Evolutionary conservation across 805 yeast genomes (phyloP).

Genomic region (Zygotorulaspora chibaensis): DNA sequence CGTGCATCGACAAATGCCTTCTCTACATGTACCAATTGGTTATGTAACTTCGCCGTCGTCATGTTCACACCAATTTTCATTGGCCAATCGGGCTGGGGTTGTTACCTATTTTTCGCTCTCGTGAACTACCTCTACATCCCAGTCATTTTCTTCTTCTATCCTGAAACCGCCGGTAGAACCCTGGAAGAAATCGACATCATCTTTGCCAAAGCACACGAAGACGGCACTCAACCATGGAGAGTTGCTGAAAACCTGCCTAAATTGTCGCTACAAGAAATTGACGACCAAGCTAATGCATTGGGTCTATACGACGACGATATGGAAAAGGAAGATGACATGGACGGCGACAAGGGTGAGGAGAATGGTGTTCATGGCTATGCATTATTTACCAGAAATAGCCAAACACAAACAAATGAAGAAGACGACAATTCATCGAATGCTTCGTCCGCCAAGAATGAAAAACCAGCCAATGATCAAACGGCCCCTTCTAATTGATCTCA

Average conservation of each 20-base stretch:
- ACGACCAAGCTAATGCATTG: slow-evolving; percentile 52
- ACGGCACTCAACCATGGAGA: slow-evolving; percentile 54
- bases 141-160: slow-evolving; percentile 61
- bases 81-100: slow-evolving; percentile 52
- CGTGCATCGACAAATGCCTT: slow-evolving; percentile 60
- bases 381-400: slow-evolving; percentile 7
- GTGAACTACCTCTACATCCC: slow-evolving; percentile 61
- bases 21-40: slow-evolving; percentile 65
- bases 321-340: slow-evolving; percentile 26
- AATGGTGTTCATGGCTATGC: slow-evolving; percentile 14
- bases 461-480: neutral
- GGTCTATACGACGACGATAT: slow-evolving; percentile 50
- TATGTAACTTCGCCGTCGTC: slow-evolving; percentile 59
- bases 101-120: slow-evolving; percentile 64
- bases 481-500: neutral
- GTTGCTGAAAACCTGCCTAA: slow-evolving; percentile 63
- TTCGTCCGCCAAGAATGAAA: slow-evolving; percentile 4
- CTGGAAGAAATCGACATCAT: slow-evolving; percentile 74
- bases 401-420: slow-evolving; percentile 3
- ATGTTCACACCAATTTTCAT: slow-evolving; percentile 62
- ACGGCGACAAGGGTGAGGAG: slow-evolving; percentile 17
- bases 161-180: slow-evolving; percentile 73
- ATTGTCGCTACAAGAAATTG: slow-evolving; percentile 53
- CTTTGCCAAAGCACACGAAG: slow-evolving; percentile 42
- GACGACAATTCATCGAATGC: slow-evolving; percentile 4